Evolutionary conservation across 169 alveolate genomes (phyloP), one percentile per base, ranked within the genome.

Genomic region (Prorocentrum cordatum): DNA sequence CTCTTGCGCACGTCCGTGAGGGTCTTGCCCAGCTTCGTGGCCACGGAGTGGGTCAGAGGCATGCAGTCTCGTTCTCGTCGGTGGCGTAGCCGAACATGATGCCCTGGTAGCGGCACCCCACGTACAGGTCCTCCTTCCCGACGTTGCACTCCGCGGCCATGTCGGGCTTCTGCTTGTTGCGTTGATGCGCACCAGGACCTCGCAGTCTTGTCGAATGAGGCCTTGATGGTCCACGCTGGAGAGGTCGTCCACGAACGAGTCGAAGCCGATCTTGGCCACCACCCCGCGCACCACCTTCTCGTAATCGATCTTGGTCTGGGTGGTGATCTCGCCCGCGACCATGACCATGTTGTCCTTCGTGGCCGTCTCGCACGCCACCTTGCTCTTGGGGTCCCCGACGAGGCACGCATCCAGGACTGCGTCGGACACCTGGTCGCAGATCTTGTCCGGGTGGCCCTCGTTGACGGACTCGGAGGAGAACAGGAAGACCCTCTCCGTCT

Each of bases 21-120:
- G 92, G 95, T 94, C 92, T 95, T 94, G 72, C 98, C 98, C 72
- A 98, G 93, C 72, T 93, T 92, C 14, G 98, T 96, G 47, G 99
- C 98, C 45, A 97, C 94, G 66, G 95, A 94, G 93, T 98, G 99
- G 64, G 99, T 95, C 77, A 98, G 93, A 14, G 99, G 99, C 98
- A 98, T 97, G 86, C 86, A 75, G 50, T 75, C 86, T 58, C 95
- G 3, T 99, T 97, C 94, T 98, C 99, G 93, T 97, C 97, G 58
- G 99, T 95, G 59, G 99, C 99, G 93, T 98, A 98, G 18, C 99
- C 99, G 93, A 98, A 97, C 99, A 98, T 98, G 87, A 96, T 95
- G 36, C 99, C 99, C 94, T 98, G 98, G 83, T 97, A 99, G 18
- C 99, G 99, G 14, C 99, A 99, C 27, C 98, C 98, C 22, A 96